phyloP scores from a whole-genome alignment of 495 filamentous ascomycete genomes.

The Tuber calosporum region DNA sequence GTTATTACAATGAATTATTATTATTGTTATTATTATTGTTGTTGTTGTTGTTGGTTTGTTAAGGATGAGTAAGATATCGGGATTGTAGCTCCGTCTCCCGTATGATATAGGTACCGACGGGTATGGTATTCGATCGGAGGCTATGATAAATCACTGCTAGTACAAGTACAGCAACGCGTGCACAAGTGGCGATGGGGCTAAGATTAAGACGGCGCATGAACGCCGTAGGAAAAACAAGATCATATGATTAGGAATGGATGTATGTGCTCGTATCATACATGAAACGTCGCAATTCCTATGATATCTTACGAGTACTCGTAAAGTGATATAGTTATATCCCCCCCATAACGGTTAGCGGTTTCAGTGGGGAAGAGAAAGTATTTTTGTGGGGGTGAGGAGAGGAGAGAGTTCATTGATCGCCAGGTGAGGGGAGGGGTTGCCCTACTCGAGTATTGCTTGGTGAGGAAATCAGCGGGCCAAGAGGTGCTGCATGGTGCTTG shows the following conservation, averaged over 20 bases:
- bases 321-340: neutral
- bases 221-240: neutral
- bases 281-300: neutral
- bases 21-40: no score
- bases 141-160: no score
- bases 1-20: no score
- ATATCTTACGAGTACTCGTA: no score
- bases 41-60: no score
- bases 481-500: neutral
- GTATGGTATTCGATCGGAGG: no score
- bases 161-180: no score
- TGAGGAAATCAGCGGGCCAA: neutral
- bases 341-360: conserved; percentile 1
- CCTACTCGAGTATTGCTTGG: neutral
- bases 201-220: neutral
- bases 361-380: neutral
- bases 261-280: no score
- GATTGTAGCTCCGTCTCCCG: no score
- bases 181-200: neutral
- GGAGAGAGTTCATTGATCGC: neutral
- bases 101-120: no score
- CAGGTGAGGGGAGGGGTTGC: neutral
- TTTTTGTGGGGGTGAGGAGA: neutral
- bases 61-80: no score
- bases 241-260: neutral